phyloP scores from a whole-genome alignment of 129 eudicot genomes.

The Kitagawia praeruptora region DNA sequence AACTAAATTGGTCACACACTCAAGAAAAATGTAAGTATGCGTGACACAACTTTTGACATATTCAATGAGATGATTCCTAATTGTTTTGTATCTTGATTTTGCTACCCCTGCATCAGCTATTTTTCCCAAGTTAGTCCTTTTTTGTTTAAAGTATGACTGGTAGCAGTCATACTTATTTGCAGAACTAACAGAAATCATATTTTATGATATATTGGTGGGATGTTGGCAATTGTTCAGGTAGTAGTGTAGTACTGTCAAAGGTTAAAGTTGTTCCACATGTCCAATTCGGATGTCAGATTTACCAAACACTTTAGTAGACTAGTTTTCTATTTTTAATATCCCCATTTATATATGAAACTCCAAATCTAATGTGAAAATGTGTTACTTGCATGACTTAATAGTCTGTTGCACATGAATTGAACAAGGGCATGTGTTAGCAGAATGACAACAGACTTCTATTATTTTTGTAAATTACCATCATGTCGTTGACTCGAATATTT shows the following conservation, averaged over 20 bases:
- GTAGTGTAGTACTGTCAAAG: not conserved
- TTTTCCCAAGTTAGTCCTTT: not conserved
- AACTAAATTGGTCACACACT: not conserved
- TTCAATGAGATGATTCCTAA: not conserved
- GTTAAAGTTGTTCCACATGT: not conserved
- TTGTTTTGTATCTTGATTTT: not conserved
- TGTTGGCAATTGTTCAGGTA: not conserved
- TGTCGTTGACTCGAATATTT: conserved; percentile 6
- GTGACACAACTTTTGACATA: not conserved
- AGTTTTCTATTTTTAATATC: not conserved
- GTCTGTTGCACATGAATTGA: not conserved
- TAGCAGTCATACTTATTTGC: not conserved
- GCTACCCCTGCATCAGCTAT: no score
- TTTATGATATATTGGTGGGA: not conserved
- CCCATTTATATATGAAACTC: not conserved
- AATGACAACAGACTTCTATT: not conserved
- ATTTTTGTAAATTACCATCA: conserved; percentile 1
- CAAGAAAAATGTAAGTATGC: not conserved
- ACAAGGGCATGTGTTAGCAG: not conserved
- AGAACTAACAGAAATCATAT: not conserved
- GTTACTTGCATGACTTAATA: not conserved
- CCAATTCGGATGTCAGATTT: not conserved
- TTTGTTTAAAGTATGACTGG: not conserved
- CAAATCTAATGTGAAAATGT: not conserved
- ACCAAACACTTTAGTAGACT: not conserved